Percentiles rank a stretch among this genome's conserved stretches.
phyloP scores from a whole-genome alignment of 2,329 filamentous ascomycete genomes.

The Trichoderma sp. region DNA sequence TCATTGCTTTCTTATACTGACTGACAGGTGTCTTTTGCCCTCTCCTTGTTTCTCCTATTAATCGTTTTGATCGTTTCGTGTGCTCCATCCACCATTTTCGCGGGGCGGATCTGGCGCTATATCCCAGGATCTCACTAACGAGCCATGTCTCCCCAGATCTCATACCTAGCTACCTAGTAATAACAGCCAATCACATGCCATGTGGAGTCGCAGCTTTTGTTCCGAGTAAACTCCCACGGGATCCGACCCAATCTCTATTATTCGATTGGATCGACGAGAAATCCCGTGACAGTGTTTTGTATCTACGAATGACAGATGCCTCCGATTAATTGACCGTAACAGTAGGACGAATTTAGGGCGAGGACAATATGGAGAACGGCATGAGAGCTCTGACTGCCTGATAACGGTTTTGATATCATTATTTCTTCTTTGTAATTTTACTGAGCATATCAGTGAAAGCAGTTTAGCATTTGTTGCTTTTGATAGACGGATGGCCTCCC shows the following conservation, averaged over 20 bases:
- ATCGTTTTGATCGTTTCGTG: too few species aligned
- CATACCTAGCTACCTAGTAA: too few species aligned
- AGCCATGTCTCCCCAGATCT: not conserved
- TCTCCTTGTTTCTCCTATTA: not conserved
- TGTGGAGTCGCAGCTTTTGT: not conserved
- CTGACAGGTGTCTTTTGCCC: too few species aligned
- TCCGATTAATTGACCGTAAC: slow-evolving; percentile 20
- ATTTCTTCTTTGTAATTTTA: not conserved
- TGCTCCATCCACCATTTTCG: too few species aligned
- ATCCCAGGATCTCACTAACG: not conserved
- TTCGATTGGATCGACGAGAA: not conserved
- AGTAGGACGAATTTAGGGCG: not conserved
- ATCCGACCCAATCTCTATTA: not conserved
- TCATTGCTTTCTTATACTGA: not conserved
- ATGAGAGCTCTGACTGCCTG: not conserved
- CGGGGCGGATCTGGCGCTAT: too few species aligned
- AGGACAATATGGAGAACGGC: not conserved
- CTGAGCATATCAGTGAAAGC: not conserved
- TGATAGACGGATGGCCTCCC: not conserved
- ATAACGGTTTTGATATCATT: not conserved
- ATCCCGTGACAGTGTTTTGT: not conserved
- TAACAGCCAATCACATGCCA: not conserved
- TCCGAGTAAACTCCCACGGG: slow-evolving; percentile 19
- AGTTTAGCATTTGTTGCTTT: not conserved
- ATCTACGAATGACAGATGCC: not conserved